phyloP scores from a whole-genome alignment of 2,329 filamentous ascomycete genomes.

The Neofusicoccum parvum region DNA sequence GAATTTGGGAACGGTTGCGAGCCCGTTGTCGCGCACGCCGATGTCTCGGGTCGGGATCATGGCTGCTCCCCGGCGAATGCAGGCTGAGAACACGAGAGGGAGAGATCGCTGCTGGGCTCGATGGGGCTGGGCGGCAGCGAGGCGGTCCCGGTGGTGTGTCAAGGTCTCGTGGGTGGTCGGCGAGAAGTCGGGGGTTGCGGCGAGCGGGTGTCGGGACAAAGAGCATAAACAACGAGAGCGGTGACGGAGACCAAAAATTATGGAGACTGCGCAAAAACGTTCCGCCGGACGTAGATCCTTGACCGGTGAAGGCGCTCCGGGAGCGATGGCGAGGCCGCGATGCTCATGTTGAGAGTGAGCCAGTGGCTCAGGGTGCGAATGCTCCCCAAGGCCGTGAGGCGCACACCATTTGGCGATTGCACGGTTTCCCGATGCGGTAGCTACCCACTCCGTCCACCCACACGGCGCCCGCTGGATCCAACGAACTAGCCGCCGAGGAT shows the following conservation, averaged over 20 bases:
- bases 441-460: neutral
- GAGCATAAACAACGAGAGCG: slow-evolving; percentile 12
- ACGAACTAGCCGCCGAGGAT: neutral
- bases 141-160: neutral
- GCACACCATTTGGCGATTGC: neutral
- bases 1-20: slow-evolving; percentile 12
- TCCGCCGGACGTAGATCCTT: slow-evolving; percentile 10
- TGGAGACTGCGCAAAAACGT: slow-evolving; percentile 14
- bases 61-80: neutral
- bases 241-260: neutral
- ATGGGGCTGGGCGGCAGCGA: neutral
- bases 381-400: neutral
- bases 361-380: neutral
- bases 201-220: slow-evolving; percentile 4
- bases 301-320: neutral
- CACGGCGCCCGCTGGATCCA: neutral
- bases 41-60: slow-evolving; percentile 7
- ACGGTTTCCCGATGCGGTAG: neutral
- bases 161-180: neutral
- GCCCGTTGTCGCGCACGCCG: slow-evolving; percentile 6
- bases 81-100: neutral
- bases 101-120: neutral
- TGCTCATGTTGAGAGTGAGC: neutral
- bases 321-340: neutral
- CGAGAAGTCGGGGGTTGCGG: neutral